phyloP scores from a whole-genome alignment of 768 basidiomycete genomes.

The Coprinellus micaceus region DNA sequence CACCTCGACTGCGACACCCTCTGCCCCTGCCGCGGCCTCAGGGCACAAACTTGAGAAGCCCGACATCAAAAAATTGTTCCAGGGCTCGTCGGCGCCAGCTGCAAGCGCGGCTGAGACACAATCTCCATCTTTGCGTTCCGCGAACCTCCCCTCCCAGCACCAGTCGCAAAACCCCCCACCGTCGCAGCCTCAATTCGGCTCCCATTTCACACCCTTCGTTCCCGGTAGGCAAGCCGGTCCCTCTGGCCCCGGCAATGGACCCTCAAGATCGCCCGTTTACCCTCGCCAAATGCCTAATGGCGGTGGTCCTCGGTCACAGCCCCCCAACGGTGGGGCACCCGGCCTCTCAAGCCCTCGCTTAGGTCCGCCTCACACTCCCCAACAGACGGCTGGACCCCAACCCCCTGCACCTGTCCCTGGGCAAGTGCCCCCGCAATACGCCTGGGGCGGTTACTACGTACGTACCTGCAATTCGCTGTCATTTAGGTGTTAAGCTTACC shows the following conservation, averaged over 20 bases:
- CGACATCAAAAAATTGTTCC: slow-evolving; percentile 62
- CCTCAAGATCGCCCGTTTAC: slow-evolving; percentile 66
- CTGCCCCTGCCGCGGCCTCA: slow-evolving; percentile 29
- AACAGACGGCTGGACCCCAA: slow-evolving; percentile 4
- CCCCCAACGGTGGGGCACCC: slow-evolving; percentile 53
- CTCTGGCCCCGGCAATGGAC: slow-evolving; percentile 44
- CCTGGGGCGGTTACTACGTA: slow-evolving; percentile 3
- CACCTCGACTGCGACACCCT: slow-evolving; percentile 31
- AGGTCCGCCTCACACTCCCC: slow-evolving; percentile 38
- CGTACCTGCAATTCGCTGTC: background rate
- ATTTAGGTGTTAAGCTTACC: background rate
- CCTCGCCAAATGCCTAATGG: slow-evolving; percentile 63
- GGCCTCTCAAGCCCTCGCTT: slow-evolving; percentile 68
- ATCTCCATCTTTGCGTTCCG: slow-evolving; percentile 54
- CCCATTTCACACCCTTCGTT: slow-evolving; percentile 46
- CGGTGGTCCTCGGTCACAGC: slow-evolving; percentile 50
- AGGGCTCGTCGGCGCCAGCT: slow-evolving; percentile 49
- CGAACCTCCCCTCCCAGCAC: slow-evolving; percentile 48
- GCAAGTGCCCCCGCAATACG: slow-evolving; percentile 7
- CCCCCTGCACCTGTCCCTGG: slow-evolving; percentile 2
- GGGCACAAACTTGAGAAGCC: slow-evolving; percentile 37
- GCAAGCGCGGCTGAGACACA: slow-evolving; percentile 53
- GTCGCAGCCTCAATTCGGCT: slow-evolving; percentile 33
- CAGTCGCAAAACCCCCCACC: slow-evolving; percentile 25
- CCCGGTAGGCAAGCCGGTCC: slow-evolving; percentile 42